Evolutionary conservation across 179 eudicot species (phyloP), one percentile per base, ranked within the genome.

Genomic region (Silene coronaria): DNA sequence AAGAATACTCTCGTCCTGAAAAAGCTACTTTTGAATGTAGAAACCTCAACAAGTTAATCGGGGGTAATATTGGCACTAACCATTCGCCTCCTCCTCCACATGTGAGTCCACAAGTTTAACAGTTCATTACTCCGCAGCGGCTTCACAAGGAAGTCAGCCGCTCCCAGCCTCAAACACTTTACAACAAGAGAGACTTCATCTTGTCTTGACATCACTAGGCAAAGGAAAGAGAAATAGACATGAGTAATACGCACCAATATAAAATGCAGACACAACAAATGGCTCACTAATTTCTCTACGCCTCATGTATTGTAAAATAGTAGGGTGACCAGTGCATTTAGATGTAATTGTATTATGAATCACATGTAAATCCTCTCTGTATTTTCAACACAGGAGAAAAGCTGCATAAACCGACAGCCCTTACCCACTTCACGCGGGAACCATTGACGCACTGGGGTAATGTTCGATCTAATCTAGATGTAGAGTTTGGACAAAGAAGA

Each of bases 111-210:
- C 85, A 96, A 84, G 78, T 92, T 96, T 78, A 96, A 81, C 36
- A 96, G 82, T 82, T 96, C 99, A 79, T 96, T 96, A 19, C 93
- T 92, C 74, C 97, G 93, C 81, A 96, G 84, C 17, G 99, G 99
- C 88, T 96, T 96, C 75, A 96, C 97, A 69, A 96, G 97, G 84
- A 87, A 92, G 87, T 96, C 97, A 67, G 97, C 97, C 74, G 99
- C 99, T 76, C 99, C 99, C 79, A 92, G 85, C 78, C 97, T 92
- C 87, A 96, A 89, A 86, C 99, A 96, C 85, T 92, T 92, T 75
- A 95, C 96, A 73, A 95, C 97, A 73, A 90, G 79, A 77, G 99
- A 84, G n/a, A 92, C 99, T 79, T 96, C 99, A 80, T 96, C 99
- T 82, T 92, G 93, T 23, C 96, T 87, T 23, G 97, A 96, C 97